Evolutionary conservation across 345 rosid genomes (phyloP), one percentile per base, ranked within the genome.

Genomic region (Microthlaspi erraticum): DNA sequence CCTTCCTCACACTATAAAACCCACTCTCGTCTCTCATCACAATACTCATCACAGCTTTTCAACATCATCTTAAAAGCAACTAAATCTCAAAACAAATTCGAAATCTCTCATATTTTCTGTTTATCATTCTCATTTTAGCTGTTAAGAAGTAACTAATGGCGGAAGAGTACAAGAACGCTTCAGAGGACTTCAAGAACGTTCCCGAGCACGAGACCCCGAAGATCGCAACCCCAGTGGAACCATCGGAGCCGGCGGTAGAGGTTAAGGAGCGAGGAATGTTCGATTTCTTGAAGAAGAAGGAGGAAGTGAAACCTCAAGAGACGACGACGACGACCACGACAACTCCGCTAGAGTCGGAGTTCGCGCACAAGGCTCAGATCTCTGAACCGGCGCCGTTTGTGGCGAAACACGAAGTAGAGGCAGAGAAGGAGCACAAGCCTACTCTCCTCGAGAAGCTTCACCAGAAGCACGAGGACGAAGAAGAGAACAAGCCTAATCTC

Each of bases 261-360:
- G 45, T 69, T 70, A 80, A 51, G 74, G 89, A 83, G 50, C 88
- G 97, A 0, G 98, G 98, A 39, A 0, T 88, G 72, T 84, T 90
- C 64, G 92, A 84, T 82, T 86, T 93, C 87, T 0, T 84, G 77
- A 62, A 75, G 75, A 87, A 86, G 74, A 85, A 85, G 23, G 88
- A 86, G 41, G 82, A 77, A 80, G 74, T 82, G 82, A 82, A 79
- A 59, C 81, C 83, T 45, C 91, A 84, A 63, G 91, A 73, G 72
- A 86, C 82, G 80, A 71, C 61, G 4, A 43, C 36, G 26, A 10
- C 60, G 26, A 23, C 26, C 2, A 23, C 26, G 8, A n/a, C 49
- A 2, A 5, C 51, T 5, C 37, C 69, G 7, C 57, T 83, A 55
- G 83, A n/a, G 16, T 10, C 91, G 0, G 84, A 89, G 81, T 88